Conservation (phyloP, 2,329 filamentous ascomycete genomes). For the Fusarium dlaminii region DNA sequence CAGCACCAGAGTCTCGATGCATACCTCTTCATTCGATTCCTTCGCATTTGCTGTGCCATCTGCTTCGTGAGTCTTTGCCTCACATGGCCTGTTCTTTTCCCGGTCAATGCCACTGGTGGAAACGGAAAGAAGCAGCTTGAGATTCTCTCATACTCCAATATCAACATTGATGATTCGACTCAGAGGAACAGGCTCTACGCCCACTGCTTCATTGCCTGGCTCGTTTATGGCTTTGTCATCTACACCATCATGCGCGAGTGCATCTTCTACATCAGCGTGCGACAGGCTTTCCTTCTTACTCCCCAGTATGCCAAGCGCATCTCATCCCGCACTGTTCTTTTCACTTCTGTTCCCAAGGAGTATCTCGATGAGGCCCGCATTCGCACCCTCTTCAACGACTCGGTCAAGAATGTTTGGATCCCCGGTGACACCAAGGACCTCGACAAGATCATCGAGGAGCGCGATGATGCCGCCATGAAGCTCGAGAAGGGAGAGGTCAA, state of each 20-base stretch:
- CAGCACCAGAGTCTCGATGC: conserved; percentile 90
- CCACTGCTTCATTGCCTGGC: conserved; percentile 81
- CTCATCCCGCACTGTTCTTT: conserved; percentile 92
- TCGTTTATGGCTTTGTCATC: conserved; percentile 88
- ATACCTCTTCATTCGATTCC: conserved; percentile 86
- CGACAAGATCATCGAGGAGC: conserved; percentile 79
- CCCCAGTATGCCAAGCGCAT: conserved; percentile 84
- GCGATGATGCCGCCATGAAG: conserved; percentile 78
- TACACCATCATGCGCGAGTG: conserved; percentile 90
- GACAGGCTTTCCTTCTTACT: conserved; percentile 91
- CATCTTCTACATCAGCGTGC: conserved; percentile 92
- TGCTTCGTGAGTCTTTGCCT: conserved; percentile 83
- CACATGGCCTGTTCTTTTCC: conserved; percentile 86
- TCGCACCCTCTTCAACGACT: conserved; percentile 78
- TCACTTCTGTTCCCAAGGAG: conserved; percentile 81
- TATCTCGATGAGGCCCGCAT: conserved; percentile 80
- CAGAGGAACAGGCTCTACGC: conserved; percentile 77
- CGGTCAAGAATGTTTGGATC: conserved; percentile 87
- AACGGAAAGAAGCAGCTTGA: conserved; percentile 70
- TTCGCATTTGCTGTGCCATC: conserved; percentile 79
- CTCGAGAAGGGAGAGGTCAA: conserved; percentile 86
- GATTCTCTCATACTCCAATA: conserved; percentile 52
- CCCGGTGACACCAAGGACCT: conserved; percentile 77
- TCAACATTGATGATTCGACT: conserved; percentile 56
- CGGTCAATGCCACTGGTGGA: conserved; percentile 85